Evolutionary conservation across 2,329 filamentous ascomycete species (phyloP).

Genomic region (Phialocephala subalpina): DNA sequence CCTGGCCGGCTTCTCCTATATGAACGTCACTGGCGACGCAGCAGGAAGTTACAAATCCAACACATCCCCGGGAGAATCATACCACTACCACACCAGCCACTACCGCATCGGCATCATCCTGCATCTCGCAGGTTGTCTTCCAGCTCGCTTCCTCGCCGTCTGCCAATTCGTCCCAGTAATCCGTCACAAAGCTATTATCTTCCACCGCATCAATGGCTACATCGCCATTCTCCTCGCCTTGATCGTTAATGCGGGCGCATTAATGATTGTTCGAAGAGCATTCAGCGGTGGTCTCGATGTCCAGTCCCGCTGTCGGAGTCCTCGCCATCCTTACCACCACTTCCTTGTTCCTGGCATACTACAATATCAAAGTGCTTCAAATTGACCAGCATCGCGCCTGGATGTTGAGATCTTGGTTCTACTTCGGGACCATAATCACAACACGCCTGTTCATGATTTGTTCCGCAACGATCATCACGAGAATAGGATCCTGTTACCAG

Average conservation of each 20-base stretch:
- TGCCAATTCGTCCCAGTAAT: constrained; percentile 59
- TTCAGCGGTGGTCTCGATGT: constrained; percentile 63
- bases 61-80: constrained; percentile 51
- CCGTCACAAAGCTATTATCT: constrained; percentile 54
- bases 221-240: constrained; percentile 57
- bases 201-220: constrained; percentile 70
- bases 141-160: constrained; percentile 52
- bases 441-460: constrained; percentile 57
- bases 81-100: constrained; percentile 45
- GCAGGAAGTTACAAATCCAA: constrained; percentile 31
- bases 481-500: constrained; percentile 45
- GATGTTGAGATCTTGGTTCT: constrained; percentile 66
- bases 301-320: constrained; percentile 53
- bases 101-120: constrained; percentile 53
- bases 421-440: constrained; percentile 61
- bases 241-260: constrained; percentile 54
- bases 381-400: constrained; percentile 70
- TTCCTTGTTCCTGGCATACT: constrained; percentile 55
- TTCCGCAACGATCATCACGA: constrained; percentile 49
- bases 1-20: constrained; percentile 29
- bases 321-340: constrained; percentile 54
- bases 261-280: constrained; percentile 59
- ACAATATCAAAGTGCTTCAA: constrained; percentile 66
- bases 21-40: constrained; percentile 40
- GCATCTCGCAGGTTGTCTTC: constrained; percentile 55